Evolutionary conservation across 768 basidiomycete genomes (phyloP).

Genomic region (Russula sp.): DNA sequence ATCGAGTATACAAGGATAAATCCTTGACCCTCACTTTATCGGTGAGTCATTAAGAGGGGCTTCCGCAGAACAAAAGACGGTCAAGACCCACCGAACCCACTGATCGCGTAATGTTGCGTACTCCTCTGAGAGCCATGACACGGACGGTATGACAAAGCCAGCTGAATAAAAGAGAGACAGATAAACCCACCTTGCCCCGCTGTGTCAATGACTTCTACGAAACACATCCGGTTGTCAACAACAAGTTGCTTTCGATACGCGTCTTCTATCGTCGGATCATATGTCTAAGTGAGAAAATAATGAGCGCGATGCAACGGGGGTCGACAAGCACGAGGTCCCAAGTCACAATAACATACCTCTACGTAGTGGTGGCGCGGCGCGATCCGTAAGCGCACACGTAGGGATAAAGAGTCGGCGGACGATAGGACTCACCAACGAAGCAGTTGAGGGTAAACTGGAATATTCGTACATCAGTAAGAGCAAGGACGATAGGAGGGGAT

Average conservation of each 20-base stretch:
- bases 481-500: not conserved
- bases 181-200: conserved; percentile 83
- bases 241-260: conserved; percentile 94
- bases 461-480: conserved; percentile 14
- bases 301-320: conserved; percentile 18
- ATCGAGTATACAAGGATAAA: conserved; percentile 97
- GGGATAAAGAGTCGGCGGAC: not conserved
- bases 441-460: conserved; percentile 89
- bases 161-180: conserved; percentile 9
- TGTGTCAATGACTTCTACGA: conserved; percentile 95
- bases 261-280: conserved; percentile 98
- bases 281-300: conserved; percentile 55
- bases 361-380: conserved; percentile 29
- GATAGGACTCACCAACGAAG: conserved; percentile 75
- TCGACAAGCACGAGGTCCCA: conserved; percentile 22
- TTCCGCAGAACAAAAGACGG: conserved; percentile 21
- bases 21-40: conserved; percentile 89
- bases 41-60: conserved; percentile 22
- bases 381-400: conserved; percentile 22
- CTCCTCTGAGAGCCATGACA: conserved; percentile 63
- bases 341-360: conserved; percentile 51
- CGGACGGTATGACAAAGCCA: conserved; percentile 29
- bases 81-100: conserved; percentile 82
- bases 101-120: conserved; percentile 95
- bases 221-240: conserved; percentile 93